Base-by-base conservation (phyloP, 2,329 filamentous ascomycete genomes). In the Thelonectria discophora region DNA sequence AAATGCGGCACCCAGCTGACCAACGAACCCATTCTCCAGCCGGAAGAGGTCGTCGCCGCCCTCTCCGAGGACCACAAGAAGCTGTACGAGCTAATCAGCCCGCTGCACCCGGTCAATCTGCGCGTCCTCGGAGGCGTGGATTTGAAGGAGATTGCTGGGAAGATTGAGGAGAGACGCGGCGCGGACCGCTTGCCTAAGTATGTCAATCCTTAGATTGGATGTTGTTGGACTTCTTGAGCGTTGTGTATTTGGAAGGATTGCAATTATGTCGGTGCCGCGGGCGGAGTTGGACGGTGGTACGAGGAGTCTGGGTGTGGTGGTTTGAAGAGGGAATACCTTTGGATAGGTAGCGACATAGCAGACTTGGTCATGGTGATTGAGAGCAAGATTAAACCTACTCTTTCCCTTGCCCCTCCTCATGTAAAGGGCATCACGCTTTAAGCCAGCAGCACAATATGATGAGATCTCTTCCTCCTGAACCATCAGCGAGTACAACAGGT, bases 1-100 rank as follows among this genome's bases (percentile, higher is more conserved):
- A 76, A 56, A 11, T 86, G 83, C 65, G 82, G 81, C 58, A 76
- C 84, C 18, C 67, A 72, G n/a, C 20, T 85, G 42, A 73, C 71
- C 46, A 80, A 80, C 61, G 58, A 71, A 10, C 24, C 55, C 3
- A 66, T 63, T 10, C 43, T 71, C 2, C 20, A 77, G 17, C 73
- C 74, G 1, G 75, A 77, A 10, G 80, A 79, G n/a, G 65, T 77
- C 51, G 10, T 77, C 12, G 76, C 74, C 4, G 65, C 67, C 12
- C 55, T 82, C 61, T 61, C 75, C 0, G 74, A 77, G 34, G 8
- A 20, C 0, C 56, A 50, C 1, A 73, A 65, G 24, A 43, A 32
- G 2, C 72, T 65, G 42, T 68, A 71, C 45, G 64, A 61, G 0
- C 43, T 46, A 9, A 52, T 52, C 3, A 59, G 64, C 34, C 11